Percentiles rank a stretch among this genome's conserved stretches.
These are phyloP conservation scores for Fusarium papillatum DNA, from an alignment of 2,329 filamentous ascomycete species.

Conservation along the genomic window DNA sequence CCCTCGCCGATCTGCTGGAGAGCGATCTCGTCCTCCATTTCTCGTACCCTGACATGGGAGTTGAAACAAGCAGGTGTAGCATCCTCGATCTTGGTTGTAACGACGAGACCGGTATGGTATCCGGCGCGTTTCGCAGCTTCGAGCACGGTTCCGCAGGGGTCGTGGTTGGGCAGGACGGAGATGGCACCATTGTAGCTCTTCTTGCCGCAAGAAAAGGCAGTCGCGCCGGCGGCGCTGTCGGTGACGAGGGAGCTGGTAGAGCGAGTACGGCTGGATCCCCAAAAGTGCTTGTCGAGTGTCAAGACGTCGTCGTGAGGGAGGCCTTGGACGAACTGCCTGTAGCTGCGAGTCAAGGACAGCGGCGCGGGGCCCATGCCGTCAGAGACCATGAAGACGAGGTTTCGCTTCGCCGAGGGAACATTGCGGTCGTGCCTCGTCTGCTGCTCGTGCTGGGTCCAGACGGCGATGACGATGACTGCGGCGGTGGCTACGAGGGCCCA, in stretches of 20 bases:
- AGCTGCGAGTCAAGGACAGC: slow-evolving; percentile 87
- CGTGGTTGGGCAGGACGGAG: slow-evolving; percentile 85
- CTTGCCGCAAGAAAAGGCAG: slow-evolving; percentile 90
- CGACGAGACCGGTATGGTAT: slow-evolving; percentile 93
- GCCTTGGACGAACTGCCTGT: slow-evolving; percentile 81
- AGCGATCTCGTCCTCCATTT: slow-evolving; percentile 91
- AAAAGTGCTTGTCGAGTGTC: slow-evolving; percentile 87
- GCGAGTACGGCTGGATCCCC: slow-evolving; percentile 90
- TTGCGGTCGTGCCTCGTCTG: slow-evolving; percentile 54
- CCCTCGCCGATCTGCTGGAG: slow-evolving; percentile 93
- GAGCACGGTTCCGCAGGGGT: slow-evolving; percentile 90
- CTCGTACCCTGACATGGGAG: slow-evolving; percentile 83
- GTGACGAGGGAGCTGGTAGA: slow-evolving; percentile 90
- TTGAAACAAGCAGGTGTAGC: slow-evolving; percentile 97
- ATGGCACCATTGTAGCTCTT: slow-evolving; percentile 99
- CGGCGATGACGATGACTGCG: slow-evolving; percentile 82
- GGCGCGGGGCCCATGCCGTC: slow-evolving; percentile 98
- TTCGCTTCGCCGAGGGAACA: slow-evolving; percentile 78
- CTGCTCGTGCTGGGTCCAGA: slow-evolving; percentile 81
- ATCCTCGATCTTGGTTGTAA: slow-evolving; percentile 88
- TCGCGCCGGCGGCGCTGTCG: slow-evolving; percentile 96
- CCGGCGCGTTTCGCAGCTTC: slow-evolving; percentile 94
- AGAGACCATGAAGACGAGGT: slow-evolving; percentile 98
- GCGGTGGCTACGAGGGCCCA: slow-evolving; percentile 89
- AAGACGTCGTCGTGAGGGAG: slow-evolving; percentile 84